Base-by-base conservation (phyloP, 345 rosid genomes). In the Gossypium arboreum region DNA sequence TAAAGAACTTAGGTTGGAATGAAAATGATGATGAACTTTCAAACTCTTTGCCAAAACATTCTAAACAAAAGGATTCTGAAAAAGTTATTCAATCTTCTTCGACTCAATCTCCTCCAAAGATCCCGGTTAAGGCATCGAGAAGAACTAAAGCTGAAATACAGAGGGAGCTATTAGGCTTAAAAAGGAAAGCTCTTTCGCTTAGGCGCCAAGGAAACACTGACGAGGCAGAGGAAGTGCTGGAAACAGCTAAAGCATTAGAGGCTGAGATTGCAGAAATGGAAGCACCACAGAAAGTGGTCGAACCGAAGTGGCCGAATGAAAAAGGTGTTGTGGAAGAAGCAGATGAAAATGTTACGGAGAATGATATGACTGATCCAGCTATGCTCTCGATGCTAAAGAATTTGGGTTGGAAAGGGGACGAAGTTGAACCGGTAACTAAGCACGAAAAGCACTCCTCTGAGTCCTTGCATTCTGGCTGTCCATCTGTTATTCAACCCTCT, bases 71-170 rank as follows among this genome's bases (percentile, higher is more conserved):
- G 54, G 82, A 72, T 82, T 78, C 81, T 79, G 71, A 51, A 64
- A 41, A 71, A 73, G 63, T 16, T 43, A 48, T 7, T 25, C 75
- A 73, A 72, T 59, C 82, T 58, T 76, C 72, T 54, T 74, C 76
- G 74, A 73, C 75, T 75, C 79, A 72, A 65, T 60, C 75, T 24
- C 15, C 76, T 56, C 77, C 73, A 48, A 79, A 44, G 68, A 34
- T 74, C 22, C 78, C 77, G 20, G 63, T 63, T 15, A 75, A 69
- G 65, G 74, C 66, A 68, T 78, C 86, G 43, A 83, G 80, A 79
- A 90, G 83, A 84, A 91, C 86, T 81, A 91, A 88, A 81, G 86
- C 84, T 77, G 98, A 89, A 75, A 77, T 90, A 47, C 98, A 94
- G 85, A 81, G 97, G 84, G 97, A 92, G 77, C 88, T 94, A 67